Base-by-base conservation (phyloP, 2,329 filamentous ascomycete genomes). In the Metarhizium rileyi region DNA sequence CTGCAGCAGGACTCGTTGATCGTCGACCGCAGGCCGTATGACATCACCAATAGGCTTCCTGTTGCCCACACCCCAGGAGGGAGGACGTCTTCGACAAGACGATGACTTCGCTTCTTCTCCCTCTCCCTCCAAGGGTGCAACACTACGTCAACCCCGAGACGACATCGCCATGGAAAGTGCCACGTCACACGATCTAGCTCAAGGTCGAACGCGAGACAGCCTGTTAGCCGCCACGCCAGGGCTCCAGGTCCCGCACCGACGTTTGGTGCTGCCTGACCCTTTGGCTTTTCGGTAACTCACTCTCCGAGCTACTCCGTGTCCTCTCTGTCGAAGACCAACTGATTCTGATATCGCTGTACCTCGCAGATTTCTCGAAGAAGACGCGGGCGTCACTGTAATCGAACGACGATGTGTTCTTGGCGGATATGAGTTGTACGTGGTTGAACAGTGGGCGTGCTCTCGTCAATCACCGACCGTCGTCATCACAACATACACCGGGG, bases 361-460 rank as follows among this genome's bases (percentile, higher is more conserved):
- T 25, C 6, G 7, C 27, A 82, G 78, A 54, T 95, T 91, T 62
- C 80, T 98, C 22, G 87, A 95, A 70, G 87, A 94, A 63, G 93
- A 97, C 56, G 74, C 82, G 1, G 80, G 78, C 5, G 90, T 89
- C 4, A 76, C 74, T 3, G 81, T 95, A 7, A 74, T 95, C 55
- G 81, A 90, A 57, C 83, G 85, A 48, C 80, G 81, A 49, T 75
- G 77, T 46, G 72, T 78, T 46, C 76, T 98, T 5, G 71, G 79
- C 53, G 91, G 91, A 56, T 97, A 96, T 68, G 90, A 97, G 66
- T 75, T 91, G 53, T 97, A 97, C 66, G 71, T 97, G 16, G 89
- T 97, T 56, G 93, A 97, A 66, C 93, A 98, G 74, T 98, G 93
- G 93, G 89, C 89, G 5, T 96, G 90, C 67, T 96, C 91, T 12